Evolutionary conservation across 306 rosid species (phyloP).

Genomic region (Rubus parviflorus): DNA sequence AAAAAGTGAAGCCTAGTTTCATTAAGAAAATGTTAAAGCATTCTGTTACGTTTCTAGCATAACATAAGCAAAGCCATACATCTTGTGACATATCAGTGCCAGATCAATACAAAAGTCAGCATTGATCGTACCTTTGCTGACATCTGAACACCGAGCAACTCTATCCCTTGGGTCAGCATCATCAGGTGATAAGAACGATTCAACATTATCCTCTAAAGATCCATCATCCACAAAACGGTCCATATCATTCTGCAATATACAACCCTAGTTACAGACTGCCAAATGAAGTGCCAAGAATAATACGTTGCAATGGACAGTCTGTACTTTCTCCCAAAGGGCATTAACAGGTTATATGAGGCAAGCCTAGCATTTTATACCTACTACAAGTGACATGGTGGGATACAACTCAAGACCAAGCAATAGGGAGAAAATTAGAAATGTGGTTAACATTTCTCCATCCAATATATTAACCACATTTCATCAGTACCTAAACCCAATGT

Average conservation of each 20-base stretch:
- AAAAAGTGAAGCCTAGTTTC: conserved; percentile 44
- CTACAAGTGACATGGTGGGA: conserved; percentile 1
- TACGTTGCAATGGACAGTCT: not conserved
- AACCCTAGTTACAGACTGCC: conserved; percentile 19
- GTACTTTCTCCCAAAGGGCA: not conserved
- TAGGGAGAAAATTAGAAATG: conserved; percentile 8
- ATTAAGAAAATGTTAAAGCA: conserved; percentile 26
- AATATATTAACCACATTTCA: not conserved
- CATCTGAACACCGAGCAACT: conserved; percentile 39
- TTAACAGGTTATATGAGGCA: not conserved
- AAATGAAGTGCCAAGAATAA: conserved; percentile 17
- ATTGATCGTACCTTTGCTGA: conserved; percentile 50
- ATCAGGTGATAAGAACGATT: conserved; percentile 50
- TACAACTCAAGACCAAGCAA: not conserved
- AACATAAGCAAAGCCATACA: not conserved
- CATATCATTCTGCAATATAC: conserved; percentile 50
- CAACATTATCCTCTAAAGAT: conserved; percentile 54
- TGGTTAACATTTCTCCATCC: not conserved
- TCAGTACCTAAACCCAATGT: not conserved
- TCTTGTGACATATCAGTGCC: not conserved
- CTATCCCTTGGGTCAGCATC: conserved; percentile 41
- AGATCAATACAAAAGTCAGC: not conserved
- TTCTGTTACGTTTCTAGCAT: conserved; percentile 9
- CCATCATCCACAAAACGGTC: conserved; percentile 59
- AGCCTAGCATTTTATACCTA: not conserved